Base-by-base conservation (phyloP, 108 stramenopile species). In the Phaeodactylum tricornutum region DNA sequence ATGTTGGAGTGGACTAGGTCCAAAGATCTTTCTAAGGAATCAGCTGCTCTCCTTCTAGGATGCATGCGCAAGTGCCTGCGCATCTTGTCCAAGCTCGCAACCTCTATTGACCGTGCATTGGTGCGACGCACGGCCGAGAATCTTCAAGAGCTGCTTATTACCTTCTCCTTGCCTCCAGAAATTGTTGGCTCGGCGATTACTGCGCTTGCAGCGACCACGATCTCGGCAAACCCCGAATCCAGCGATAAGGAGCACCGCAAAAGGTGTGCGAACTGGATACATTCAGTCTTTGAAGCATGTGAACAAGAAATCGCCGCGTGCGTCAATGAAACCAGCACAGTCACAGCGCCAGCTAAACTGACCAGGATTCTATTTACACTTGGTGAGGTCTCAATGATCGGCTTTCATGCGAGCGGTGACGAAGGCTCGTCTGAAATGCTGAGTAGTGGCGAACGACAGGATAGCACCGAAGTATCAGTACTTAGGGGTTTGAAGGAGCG, bases 341-440 rank as follows among this genome's bases (percentile, higher is more conserved):
- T 41, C 4, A 15, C 19, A 9, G 8, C 9, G 33, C 8, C 33
- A 34, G 2, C 44, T n/a, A 7, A 21, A 7, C 44, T 45, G 22
- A n/a, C n/a, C n/a, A 55, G 64, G 9, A 62, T 77, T 15, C 29
- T 90, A 20, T 81, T 67, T 58, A 61, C 67, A 3, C 50, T 76
- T 6, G 87, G 87, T 1, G 84, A 90, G 49, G 36, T 76, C 7
- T 57, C 65, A 24, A 72, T 85, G 76, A 53, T 90, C 36, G 88
- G 84, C 11, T 86, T 86, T 34, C 58, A 38, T 36, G 36, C 67
- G 64, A 77, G 23, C 36, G 58, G 57, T 0, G 64, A 56, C 25
- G 31, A 55, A 21, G 39, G 17, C 6, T 41, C 39, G 14, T 6
- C 16, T 15, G 55, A 56, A n/a, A n/a, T n/a, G n/a, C n/a, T n/a